Conservation (phyloP, 371 early-diverging fungal genomes). For the Lichtheimia ramosa region DNA sequence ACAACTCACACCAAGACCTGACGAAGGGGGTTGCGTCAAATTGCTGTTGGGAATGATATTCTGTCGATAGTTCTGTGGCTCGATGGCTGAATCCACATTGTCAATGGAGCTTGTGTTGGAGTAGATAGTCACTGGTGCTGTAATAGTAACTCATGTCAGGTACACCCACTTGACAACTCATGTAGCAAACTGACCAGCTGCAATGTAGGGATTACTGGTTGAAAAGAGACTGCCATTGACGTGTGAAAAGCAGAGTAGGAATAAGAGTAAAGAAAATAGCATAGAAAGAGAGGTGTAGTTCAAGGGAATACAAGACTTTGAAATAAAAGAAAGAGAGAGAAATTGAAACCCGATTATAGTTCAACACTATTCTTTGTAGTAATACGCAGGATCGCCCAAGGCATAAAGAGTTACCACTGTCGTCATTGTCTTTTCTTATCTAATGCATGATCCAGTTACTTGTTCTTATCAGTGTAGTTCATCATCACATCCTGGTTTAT, state of each 20-base stretch:
- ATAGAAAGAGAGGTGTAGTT: neutral
- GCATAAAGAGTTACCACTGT: no score
- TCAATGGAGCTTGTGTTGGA: slow-evolving; percentile 33
- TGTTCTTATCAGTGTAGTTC: no score
- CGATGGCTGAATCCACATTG: slow-evolving; percentile 13
- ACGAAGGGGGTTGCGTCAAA: slow-evolving; percentile 28
- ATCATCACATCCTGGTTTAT: no score
- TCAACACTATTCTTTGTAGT: no score
- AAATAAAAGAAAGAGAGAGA: no score
- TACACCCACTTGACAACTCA: neutral
- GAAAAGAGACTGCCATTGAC: slow-evolving; percentile 28
- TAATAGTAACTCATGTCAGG: no score
- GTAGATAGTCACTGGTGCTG: slow-evolving; percentile 32
- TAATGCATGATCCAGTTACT: no score
- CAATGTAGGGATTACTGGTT: slow-evolving; percentile 36
- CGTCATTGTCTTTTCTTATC: no score
- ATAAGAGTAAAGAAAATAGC: slow-evolving; percentile 6
- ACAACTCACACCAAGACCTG: slow-evolving; percentile 19
- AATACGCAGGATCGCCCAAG: no score
- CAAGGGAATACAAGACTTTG: no score
- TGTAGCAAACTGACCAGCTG: slow-evolving; percentile 26
- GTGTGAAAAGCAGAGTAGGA: slow-evolving; percentile 9
- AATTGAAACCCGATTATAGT: no score
- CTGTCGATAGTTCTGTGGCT: slow-evolving; percentile 26
- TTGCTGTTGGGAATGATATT: slow-evolving; percentile 37